These are phyloP conservation scores for Talaromyces sp. DNA, from an alignment of 2,329 filamentous ascomycete species.

Conservation along the genomic window DNA sequence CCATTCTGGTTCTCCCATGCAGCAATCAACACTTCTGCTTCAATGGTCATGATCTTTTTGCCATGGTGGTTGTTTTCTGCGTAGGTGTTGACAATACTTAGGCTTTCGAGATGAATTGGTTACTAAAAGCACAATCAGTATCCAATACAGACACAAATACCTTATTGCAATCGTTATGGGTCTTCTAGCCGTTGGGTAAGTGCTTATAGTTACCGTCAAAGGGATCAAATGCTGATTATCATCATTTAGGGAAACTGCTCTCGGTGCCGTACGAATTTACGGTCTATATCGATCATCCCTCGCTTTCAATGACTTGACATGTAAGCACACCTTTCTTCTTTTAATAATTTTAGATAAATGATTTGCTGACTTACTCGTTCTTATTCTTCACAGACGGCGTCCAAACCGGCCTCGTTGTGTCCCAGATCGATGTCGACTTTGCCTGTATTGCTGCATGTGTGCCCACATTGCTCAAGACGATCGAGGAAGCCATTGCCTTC, in stretches of 20 bases:
- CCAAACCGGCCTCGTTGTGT: constrained; percentile 4
- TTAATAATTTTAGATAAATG: too few species aligned
- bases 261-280: constrained; percentile 6
- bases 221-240: too few species aligned
- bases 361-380: too few species aligned
- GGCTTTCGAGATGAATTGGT: too few species aligned
- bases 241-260: neutral
- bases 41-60: constrained; percentile 5
- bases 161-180: constrained; percentile 6
- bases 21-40: constrained; percentile 1
- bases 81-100: neutral
- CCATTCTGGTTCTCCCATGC: constrained; percentile 11
- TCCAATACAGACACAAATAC: constrained; percentile 7
- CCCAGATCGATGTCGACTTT: constrained; percentile 10
- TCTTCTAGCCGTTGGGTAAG: neutral
- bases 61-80: constrained; percentile 12
- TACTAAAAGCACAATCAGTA: neutral
- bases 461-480: constrained; percentile 2
- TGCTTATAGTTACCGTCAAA: too few species aligned
- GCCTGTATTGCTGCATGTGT: constrained; percentile 9
- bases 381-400: neutral
- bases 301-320: neutral
- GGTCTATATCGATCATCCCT: constrained; percentile 2
- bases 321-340: neutral
- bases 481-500: neutral